Base-by-base conservation (phyloP, 805 yeast species). In the Schwanniomyces polymorphus region DNA sequence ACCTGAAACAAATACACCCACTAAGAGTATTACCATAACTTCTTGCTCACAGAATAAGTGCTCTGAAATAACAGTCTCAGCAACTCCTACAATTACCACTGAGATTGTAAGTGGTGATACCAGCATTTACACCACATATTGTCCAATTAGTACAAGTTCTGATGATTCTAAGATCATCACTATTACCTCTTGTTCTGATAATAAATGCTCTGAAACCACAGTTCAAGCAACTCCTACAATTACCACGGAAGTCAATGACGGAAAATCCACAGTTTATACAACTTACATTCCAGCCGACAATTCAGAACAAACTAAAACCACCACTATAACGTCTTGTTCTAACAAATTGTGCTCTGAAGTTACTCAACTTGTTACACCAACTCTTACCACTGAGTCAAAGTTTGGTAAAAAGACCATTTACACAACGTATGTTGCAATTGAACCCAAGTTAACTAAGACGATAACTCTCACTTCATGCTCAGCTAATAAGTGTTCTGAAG, bases 21-120 rank as follows among this genome's bases (percentile, higher is more conserved):
- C 68, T 29, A 62, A 68, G 16, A 60, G 61, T 14, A 41, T 68
- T 12, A 67, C 72, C 18, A 55, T 65, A 42, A 68, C 76, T 33
- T 65, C 74, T 12, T 72, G 76, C 52, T 45, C 57, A 5, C 63
- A 64, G 44, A 41, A 69, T 56, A 62, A 54, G 47, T 71, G 76
- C 53, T 27, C 53, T 5, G 56, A 52, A 16, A 55, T 63, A 14
- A 38, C 41, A 17, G 59, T 50, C 38, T 55, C 70, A n/a, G 58
- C 60, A 46, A 61, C 69, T 43, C 60, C 72, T 45, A 75, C 74
- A 41, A 41, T 63, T 7, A 58, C 65, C n/a, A 47, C 58, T 26
- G 50, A 58, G 18, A 42, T 33, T 33, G 17, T 29, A 5, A 31
- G 34, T 14, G 18, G 25, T 26, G 35, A 39, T 17, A 37, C 25